phyloP scores from a whole-genome alignment of 1,284 basidiomycete species.

The Apiotrichum domesticum region DNA sequence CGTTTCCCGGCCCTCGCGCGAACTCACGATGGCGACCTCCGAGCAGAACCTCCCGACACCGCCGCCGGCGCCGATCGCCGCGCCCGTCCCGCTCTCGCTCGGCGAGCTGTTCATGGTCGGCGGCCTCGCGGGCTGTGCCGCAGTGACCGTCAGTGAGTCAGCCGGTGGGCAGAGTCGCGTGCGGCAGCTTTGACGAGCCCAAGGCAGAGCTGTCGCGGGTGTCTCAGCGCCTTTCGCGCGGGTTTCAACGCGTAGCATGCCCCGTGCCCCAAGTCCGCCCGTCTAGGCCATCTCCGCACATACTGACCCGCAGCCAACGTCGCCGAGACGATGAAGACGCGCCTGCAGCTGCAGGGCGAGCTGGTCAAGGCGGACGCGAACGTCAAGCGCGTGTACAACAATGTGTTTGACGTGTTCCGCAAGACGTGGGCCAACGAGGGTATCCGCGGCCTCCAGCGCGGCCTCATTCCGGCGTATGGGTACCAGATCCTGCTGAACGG shows the following conservation, averaged over 20 bases:
- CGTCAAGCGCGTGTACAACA: conserved; percentile 74
- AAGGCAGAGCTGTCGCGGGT: no score
- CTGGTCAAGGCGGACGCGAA: conserved; percentile 61
- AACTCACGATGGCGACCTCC: not conserved
- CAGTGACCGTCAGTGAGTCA: conserved; percentile 56
- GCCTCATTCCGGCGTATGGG: conserved; percentile 83
- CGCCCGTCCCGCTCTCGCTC: conserved; percentile 29
- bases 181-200: not conserved
- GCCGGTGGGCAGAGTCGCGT: not conserved
- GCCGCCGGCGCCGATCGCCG: not conserved
- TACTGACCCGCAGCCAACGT: conserved; percentile 48
- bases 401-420: conserved; percentile 73
- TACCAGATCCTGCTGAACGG: conserved; percentile 96
- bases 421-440: conserved; percentile 93
- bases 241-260: no score
- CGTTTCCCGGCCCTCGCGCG: no score
- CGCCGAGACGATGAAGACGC: conserved; percentile 83
- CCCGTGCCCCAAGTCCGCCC: no score
- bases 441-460: conserved; percentile 81
- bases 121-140: conserved; percentile 78
- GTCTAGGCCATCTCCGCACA: no score
- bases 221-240: no score
- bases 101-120: conserved; percentile 77
- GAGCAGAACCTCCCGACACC: not conserved
- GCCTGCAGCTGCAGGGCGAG: conserved; percentile 90